Percentiles rank a stretch among this genome's conserved stretches.
These are phyloP conservation scores for Lentinula raphanica DNA, from an alignment of 768 basidiomycete species.

Conservation along the genomic window DNA sequence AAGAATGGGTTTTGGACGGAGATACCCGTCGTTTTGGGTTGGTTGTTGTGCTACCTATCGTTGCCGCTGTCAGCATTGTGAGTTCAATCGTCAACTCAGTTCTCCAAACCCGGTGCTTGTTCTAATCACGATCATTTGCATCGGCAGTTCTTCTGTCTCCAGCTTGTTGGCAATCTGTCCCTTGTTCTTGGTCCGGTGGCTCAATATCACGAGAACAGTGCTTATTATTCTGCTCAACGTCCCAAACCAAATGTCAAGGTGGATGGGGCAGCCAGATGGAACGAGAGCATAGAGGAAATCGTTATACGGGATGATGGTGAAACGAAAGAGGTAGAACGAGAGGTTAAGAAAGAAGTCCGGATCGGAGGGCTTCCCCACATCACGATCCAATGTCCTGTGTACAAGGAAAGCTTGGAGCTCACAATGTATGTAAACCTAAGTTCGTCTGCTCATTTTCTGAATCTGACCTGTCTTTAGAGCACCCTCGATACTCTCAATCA, in stretches of 20 bases:
- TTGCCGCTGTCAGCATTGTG: constrained; percentile 75
- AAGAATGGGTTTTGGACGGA: constrained; percentile 67
- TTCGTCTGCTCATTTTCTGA: not conserved
- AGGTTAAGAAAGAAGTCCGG: not conserved
- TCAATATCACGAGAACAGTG: constrained; percentile 78
- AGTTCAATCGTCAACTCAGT: constrained; percentile 17
- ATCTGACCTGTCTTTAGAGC: constrained; percentile 31
- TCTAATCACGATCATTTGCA: not conserved
- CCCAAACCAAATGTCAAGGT: constrained; percentile 1
- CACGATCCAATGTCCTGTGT: constrained; percentile 81
- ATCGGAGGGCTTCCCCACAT: constrained; percentile 57
- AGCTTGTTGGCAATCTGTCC: constrained; percentile 57
- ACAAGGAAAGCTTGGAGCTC: constrained; percentile 73
- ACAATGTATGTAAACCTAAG: constrained; percentile 64
- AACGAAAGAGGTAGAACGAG: not conserved
- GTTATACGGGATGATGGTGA: not conserved
- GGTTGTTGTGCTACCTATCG: constrained; percentile 57
- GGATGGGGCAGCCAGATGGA: not conserved
- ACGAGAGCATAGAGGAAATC: not conserved
- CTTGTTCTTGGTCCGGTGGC: constrained; percentile 67
- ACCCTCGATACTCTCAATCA: constrained; percentile 73
- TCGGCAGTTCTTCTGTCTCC: constrained; percentile 68
- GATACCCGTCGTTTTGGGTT: constrained; percentile 60
- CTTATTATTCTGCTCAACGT: constrained; percentile 4
- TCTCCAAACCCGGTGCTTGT: not conserved